Percentiles rank a stretch among this genome's conserved stretches.
phyloP scores from a whole-genome alignment of 2,329 filamentous ascomycete species.

The Stagonosporopsis vannaccii region DNA sequence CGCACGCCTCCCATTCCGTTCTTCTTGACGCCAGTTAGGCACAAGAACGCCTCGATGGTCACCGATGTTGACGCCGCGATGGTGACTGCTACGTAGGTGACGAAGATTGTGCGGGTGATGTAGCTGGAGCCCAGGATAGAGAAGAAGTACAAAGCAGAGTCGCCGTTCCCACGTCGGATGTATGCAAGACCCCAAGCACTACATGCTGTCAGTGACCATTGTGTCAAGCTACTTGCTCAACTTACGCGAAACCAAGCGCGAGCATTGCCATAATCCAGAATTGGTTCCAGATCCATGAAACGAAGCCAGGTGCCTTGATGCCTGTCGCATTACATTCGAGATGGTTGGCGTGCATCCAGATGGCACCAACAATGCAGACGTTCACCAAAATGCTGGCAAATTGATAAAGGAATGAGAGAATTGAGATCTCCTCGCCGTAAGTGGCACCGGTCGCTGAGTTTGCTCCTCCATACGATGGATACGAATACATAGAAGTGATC shows the following conservation, averaged over 20 bases:
- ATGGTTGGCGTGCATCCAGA: conserved; percentile 30
- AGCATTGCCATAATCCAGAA: conserved; percentile 26
- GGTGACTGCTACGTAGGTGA: conserved; percentile 17
- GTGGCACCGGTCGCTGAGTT: neutral
- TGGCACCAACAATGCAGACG: conserved; percentile 34
- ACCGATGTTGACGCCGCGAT: conserved; percentile 22
- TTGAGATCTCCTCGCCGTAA: conserved; percentile 24
- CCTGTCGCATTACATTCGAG: conserved; percentile 26
- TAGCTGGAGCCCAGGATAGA: conserved; percentile 13
- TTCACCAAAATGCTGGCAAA: conserved; percentile 26
- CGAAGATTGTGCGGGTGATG: conserved; percentile 18
- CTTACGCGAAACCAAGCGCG: conserved; percentile 23
- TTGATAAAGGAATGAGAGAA: conserved; percentile 27
- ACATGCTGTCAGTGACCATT: neutral
- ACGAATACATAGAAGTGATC: conserved; percentile 26
- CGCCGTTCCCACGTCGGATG: conserved; percentile 8
- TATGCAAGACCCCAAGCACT: conserved; percentile 24
- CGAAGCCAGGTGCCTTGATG: conserved; percentile 21
- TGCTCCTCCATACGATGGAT: conserved; percentile 18
- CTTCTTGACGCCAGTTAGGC: conserved; percentile 23
- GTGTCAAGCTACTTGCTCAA: neutral
- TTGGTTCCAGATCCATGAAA: conserved; percentile 22
- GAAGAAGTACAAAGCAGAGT: conserved; percentile 17
- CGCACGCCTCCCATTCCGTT: conserved; percentile 24
- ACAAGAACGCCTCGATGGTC: conserved; percentile 22